Evolutionary conservation across 1,139 yeast genomes (phyloP).

Genomic region (Candida buenavistaensis): DNA sequence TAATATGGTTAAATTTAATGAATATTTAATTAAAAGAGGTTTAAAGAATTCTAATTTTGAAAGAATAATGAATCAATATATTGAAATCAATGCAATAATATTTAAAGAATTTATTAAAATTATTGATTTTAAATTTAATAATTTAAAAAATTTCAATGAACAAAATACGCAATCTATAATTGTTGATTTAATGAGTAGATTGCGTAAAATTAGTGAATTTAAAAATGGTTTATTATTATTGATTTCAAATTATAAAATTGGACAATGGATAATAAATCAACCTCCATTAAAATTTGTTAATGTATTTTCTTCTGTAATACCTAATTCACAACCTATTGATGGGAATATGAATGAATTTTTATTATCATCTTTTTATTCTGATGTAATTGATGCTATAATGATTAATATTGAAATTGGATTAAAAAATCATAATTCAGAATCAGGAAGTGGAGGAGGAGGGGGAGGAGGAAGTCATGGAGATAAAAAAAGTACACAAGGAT

Average conservation of each 20-base stretch:
- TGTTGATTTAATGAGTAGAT: conserved; percentile 61
- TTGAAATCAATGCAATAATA: conserved; percentile 29
- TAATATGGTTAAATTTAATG: conserved; percentile 25
- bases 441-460: not conserved
- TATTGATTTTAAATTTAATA: conserved; percentile 52
- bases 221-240: conserved; percentile 52
- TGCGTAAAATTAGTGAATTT: conserved; percentile 66
- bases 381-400: conserved; percentile 71
- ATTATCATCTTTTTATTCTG: conserved; percentile 67
- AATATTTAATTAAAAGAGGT: conserved; percentile 15
- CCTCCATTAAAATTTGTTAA: conserved; percentile 53
- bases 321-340: conserved; percentile 27
- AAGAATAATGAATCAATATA: conserved; percentile 19
- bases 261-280: conserved; percentile 66
- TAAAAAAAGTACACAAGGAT: conserved; percentile 62
- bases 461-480: conserved; percentile 14
- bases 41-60: not conserved
- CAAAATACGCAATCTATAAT: conserved; percentile 69
- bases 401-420: conserved; percentile 58
- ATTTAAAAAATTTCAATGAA: conserved; percentile 43
- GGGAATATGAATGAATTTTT: conserved; percentile 48
- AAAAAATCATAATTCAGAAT: conserved; percentile 22
- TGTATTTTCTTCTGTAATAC: conserved; percentile 50
- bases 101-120: conserved; percentile 58
- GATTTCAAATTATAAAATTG: conserved; percentile 53